A percentile compares a stretch with the other conserved stretches of the same genome.
phyloP scores from a whole-genome alignment of 331 rosid genomes.

The Malus hybrid region DNA sequence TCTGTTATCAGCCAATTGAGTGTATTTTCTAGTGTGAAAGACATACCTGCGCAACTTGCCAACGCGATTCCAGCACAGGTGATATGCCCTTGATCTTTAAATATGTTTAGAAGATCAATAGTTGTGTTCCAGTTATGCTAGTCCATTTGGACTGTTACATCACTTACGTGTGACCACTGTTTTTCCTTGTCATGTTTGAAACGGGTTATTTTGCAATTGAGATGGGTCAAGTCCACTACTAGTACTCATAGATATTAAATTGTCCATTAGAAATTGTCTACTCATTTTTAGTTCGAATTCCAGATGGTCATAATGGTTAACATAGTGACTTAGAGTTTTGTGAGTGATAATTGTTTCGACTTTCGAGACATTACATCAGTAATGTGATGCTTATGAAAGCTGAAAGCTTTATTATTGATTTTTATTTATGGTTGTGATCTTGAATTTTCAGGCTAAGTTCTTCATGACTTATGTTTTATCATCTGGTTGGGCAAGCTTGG shows the following conservation, averaged over 20 bases:
- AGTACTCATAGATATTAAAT: background rate
- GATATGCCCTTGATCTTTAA: conserved; percentile 16
- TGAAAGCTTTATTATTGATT: background rate
- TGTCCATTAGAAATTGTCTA: background rate
- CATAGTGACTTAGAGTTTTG: background rate
- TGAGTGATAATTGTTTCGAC: background rate
- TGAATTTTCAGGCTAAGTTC: conserved; percentile 60
- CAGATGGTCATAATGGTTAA: background rate
- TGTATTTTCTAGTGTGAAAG: conserved; percentile 61
- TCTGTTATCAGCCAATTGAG: conserved; percentile 54
- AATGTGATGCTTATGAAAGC: background rate
- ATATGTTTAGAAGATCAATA: background rate
- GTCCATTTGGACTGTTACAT: background rate
- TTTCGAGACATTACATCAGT: too few species aligned
- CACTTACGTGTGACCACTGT: background rate
- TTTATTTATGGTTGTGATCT: conserved; percentile 11
- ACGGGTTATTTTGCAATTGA: background rate
- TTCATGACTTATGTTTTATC: conserved; percentile 87
- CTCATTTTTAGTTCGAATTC: background rate
- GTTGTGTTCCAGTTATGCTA: background rate
- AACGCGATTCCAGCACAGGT: conserved; percentile 89
- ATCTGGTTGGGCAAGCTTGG: conserved; percentile 95
- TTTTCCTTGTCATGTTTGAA: background rate
- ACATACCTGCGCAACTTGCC: conserved; percentile 74
- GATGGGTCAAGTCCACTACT: background rate